Evolutionary conservation across 2,329 filamentous ascomycete genomes (phyloP), one percentile per base, ranked within the genome.

Genomic region (Ceratocystis cacaofunesta): DNA sequence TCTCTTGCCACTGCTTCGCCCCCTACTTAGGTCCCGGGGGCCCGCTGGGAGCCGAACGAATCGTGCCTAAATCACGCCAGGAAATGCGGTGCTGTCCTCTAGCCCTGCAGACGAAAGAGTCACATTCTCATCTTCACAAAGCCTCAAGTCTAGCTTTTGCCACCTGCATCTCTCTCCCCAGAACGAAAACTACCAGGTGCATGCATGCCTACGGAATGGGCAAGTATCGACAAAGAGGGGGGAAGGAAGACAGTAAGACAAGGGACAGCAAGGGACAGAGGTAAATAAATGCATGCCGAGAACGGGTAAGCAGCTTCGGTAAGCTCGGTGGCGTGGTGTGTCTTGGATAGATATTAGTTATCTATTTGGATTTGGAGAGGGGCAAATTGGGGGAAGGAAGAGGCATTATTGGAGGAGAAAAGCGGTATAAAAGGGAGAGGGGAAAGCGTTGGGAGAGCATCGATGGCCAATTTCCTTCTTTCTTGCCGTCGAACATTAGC

Each of bases 311-410:
- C n/a, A 61, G 48, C 48, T 28, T 44, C 17, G 25, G 8, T 30
- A 50, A 61, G 60, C 19, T 41, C 32, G 61, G 12, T 10, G 41
- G 17, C 36, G 32, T 43, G 41, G 46, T 62, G 46, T 43, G 19
- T n/a, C n/a, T 30, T 62, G 61, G 43, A 4, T 41, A 36, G 32
- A 36, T 12, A 36, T 3, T 10, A 36, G 36, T 12, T 41, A 12
- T 41, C 36, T 12, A 41, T 12, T n/a, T 62, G 43, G 22, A 62
- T 62, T 62, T 62, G 61, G 61, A 62, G 61, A 62, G 43, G 43
- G 61, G 41, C 32, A 50, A 44, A 19, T 25, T 41, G 19, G 61
- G 30, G 43, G 19, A 22, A 19, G n/a, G 19, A 61, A 46, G 46
- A 28, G 61, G 28, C 8, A 55, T 55, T 55, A 55, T 55, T 55